Evolutionary conservation across 78 protist species (phyloP).

Genomic region (Dictyostelium intermedium): DNA sequence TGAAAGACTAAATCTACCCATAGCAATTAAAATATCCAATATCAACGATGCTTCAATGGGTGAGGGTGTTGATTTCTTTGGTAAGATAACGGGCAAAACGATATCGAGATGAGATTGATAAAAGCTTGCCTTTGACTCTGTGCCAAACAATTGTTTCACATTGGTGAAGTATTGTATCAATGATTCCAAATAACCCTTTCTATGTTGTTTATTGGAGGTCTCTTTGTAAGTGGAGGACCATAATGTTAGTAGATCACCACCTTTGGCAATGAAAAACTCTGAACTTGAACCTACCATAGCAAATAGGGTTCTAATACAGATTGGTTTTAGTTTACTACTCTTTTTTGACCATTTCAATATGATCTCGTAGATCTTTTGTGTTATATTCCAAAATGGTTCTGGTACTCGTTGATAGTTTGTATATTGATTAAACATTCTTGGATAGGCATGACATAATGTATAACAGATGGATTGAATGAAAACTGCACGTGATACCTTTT

Average conservation of each 20-base stretch:
- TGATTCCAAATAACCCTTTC: slow-evolving; percentile 12
- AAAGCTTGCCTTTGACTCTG: slow-evolving; percentile 40
- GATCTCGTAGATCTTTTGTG: slow-evolving; percentile 33
- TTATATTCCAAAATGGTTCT: slow-evolving; percentile 24
- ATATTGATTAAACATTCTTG: slow-evolving; percentile 11
- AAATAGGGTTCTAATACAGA: slow-evolving; percentile 33
- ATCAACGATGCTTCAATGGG: not conserved
- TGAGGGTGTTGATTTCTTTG: not conserved
- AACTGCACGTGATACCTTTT: slow-evolving; percentile 50
- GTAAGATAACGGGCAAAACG: slow-evolving; percentile 20
- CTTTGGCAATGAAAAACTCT: slow-evolving; percentile 1
- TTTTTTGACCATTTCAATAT: slow-evolving; percentile 55
- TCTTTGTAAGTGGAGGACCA: not conserved
- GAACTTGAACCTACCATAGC: not conserved
- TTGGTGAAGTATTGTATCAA: slow-evolving; percentile 13
- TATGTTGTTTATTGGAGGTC: not conserved
- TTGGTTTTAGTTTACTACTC: slow-evolving; percentile 11
- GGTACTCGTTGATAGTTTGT: not conserved
- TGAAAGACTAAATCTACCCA: slow-evolving; percentile 40
- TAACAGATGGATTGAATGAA: slow-evolving; percentile 28
- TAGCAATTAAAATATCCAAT: slow-evolving; percentile 25
- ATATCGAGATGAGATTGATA: slow-evolving; percentile 30
- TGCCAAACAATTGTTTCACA: not conserved
- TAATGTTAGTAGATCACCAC: slow-evolving; percentile 18
- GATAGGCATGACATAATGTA: slow-evolving; percentile 1